Conservation (phyloP, 192 early-diverging fungal species). For the Glomus cerebriforme region DNA sequence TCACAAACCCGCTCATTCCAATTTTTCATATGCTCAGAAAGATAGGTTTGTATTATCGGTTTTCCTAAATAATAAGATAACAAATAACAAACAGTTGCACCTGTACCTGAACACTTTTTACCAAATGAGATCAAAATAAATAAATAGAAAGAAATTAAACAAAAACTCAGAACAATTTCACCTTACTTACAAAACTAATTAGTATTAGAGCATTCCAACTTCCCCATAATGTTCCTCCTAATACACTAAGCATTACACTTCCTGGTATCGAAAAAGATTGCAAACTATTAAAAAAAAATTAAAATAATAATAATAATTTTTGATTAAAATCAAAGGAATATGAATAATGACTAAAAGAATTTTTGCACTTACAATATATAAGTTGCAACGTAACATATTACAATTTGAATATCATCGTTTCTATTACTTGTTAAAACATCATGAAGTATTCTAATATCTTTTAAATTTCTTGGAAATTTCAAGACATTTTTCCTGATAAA, state of each 20-base stretch:
- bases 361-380: conserved; percentile 27
- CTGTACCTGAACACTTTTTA: conserved; percentile 48
- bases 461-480: conserved; percentile 18
- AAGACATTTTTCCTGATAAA: neutral
- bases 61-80: conserved; percentile 54
- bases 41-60: conserved; percentile 48
- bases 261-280: conserved; percentile 63
- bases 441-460: conserved; percentile 25
- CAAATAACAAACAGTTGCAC: conserved; percentile 51
- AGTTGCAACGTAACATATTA: conserved; percentile 20
- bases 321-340: neutral
- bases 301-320: too few species aligned
- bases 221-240: conserved; percentile 57
- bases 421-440: neutral
- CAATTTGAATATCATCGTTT: neutral
- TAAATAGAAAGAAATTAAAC: neutral
- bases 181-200: conserved; percentile 44
- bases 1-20: conserved; percentile 51
- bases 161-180: neutral
- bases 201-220: conserved; percentile 54
- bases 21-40: conserved; percentile 45
- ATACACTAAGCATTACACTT: conserved; percentile 57
- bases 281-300: conserved; percentile 39
- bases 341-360: neutral
- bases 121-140: neutral